Conservation (phyloP, 148 eudicot species). For the Rhododendron molle region DNA sequence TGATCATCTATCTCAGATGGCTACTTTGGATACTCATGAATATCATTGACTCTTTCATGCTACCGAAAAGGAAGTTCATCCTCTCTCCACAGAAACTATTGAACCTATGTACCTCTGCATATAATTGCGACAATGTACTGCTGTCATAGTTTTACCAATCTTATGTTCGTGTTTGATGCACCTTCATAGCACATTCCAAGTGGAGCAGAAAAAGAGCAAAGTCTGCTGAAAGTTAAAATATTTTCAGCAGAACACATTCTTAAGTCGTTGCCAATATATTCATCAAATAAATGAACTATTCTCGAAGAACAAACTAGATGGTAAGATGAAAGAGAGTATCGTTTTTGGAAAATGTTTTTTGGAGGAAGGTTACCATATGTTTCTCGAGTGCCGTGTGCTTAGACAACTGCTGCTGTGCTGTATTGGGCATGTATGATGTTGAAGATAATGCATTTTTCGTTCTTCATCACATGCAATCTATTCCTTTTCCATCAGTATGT, state of each 20-base stretch:
- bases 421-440: neutral
- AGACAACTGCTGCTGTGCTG: neutral
- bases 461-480: neutral
- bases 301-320: neutral
- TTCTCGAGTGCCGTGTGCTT: neutral
- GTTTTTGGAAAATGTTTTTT: no score
- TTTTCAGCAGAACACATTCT: neutral
- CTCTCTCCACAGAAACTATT: neutral
- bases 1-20: neutral
- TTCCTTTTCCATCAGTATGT: neutral
- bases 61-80: neutral
- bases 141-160: neutral
- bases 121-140: neutral
- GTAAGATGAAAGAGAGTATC: neutral
- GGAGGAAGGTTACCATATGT: neutral
- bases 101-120: neutral
- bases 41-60: neutral
- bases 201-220: neutral
- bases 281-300: neutral
- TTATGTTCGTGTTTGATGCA: neutral
- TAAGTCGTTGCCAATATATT: neutral
- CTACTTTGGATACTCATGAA: neutral
- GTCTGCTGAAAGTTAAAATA: neutral
- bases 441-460: neutral
- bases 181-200: neutral